Evolutionary conservation across 1,284 basidiomycete species (phyloP).

Genomic region (Pulchroboletus neoregius): DNA sequence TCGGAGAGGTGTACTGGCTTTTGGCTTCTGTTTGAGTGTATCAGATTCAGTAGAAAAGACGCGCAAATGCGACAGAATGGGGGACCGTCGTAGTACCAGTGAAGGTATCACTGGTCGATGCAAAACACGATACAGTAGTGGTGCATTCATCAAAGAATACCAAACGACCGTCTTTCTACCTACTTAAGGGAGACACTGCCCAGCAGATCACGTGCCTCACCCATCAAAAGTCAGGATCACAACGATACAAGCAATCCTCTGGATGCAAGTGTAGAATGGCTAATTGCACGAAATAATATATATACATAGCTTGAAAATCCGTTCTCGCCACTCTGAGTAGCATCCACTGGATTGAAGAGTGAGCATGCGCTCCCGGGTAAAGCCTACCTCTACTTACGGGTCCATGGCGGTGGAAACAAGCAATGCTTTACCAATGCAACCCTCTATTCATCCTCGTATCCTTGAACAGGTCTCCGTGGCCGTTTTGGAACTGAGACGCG

Average conservation of each 20-base stretch:
- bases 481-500: slow-evolving; percentile 35
- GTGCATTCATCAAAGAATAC: slow-evolving; percentile 14
- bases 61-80: slow-evolving; percentile 8
- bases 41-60: slow-evolving; percentile 23
- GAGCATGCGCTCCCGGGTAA: background rate
- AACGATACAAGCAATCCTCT: too few relatives aligned
- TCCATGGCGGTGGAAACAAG: background rate
- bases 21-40: slow-evolving; percentile 55
- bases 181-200: too few relatives aligned
- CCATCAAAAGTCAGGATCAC: too few relatives aligned
- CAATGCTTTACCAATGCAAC: background rate
- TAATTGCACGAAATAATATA: slow-evolving; percentile 5
- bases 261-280: background rate
- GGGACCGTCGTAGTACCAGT: background rate
- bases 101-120: background rate
- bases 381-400: slow-evolving; percentile 5
- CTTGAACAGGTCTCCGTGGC: slow-evolving; percentile 36
- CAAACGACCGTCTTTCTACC: background rate
- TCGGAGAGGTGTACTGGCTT: slow-evolving; percentile 70
- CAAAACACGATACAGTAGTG: slow-evolving; percentile 11
- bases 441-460: slow-evolving; percentile 42
- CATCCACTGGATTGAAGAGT: background rate
- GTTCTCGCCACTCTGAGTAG: slow-evolving; percentile 7
- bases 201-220: slow-evolving; percentile 13
- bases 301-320: slow-evolving; percentile 5